Base-by-base conservation (phyloP, 305 asterid species). In the Fraxinus baroniana region DNA sequence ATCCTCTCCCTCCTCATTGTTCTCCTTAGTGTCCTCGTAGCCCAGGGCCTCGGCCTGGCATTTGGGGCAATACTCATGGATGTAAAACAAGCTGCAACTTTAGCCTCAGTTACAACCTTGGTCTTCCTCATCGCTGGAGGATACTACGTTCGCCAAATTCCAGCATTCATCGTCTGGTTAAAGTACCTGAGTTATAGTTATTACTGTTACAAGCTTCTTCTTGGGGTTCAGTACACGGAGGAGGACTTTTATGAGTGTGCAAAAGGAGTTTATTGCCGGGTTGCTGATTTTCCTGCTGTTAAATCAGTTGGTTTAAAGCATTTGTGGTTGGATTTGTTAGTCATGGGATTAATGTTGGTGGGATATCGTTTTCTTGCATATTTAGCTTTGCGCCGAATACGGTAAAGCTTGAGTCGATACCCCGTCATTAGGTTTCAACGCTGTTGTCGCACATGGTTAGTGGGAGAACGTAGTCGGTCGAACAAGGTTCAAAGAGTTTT, bases 101-200 rank as follows among this genome's bases (percentile, higher is more conserved):
- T 96, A 85, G 98, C 98, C 80, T 96, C 99, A 1, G 99, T 96
- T 10, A 94, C 97, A 75, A 96, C 98, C 7, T 86, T 96, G 86
- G 97, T 89, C 55, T 96, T 96, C 91, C 95, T 96, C n/a, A 92
- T 93, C 66, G 99, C 98, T 1, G 99, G 99, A 74, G 99, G 99
- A 18, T 96, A 94, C 88, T 96, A 93, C 35, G 91, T 96, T 44
- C 90, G 97, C 79, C 97, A 93, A 20, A 96, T 96, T 10, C 99
- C 99, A 1, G 89, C 91, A 15, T 96, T 96, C 84, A 91, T 96
- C 64, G 89, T 91, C 46, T 96, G 99, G 99, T 78, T 94, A 13
- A 94, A 91, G 83, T 94, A 96, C 60, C 80, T 96, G 82, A 96
- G 99, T 89, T 96, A 88, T 85, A 96, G 99, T 89, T 96, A 93